Base-by-base conservation (phyloP, 2,329 filamentous ascomycete genomes). In the Botrytis elliptica region DNA sequence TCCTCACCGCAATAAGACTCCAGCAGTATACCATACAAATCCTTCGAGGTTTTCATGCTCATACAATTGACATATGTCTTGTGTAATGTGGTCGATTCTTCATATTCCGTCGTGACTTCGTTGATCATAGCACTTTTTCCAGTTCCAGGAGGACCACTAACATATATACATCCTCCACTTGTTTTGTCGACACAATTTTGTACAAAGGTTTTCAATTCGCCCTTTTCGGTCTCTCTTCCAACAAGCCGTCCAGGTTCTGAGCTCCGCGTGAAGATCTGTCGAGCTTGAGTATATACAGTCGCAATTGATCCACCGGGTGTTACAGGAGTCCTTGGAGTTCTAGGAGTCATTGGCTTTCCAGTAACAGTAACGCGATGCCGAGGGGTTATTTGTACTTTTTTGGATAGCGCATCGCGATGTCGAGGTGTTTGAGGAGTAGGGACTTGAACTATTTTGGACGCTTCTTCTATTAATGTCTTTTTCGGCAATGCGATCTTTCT, bases 91-190 rank as follows among this genome's bases (percentile, higher is more conserved):
- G 82, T 79, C 2, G 85, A 82, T 25, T 86, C 81, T 18, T 84
- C 84, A 67, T 91, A 83, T 62, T 89, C 85, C 66, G 89, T 85
- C 66, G 92, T 92, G 69, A 97, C 89, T 81, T 97, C 91, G 76
- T 91, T 91, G 75, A 98, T 90, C 86, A 98, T 92, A 44, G 96
- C 96, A 82, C 95, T 98, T 85, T 99, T 99, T 72, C 96, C 96
- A 0, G 96, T 99, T 18, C 96, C 96, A 3, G 96, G 96, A 6
- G 96, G 96, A 0, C 96, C 96, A 78, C 95, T 98, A 77, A 99
- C 92, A 81, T 99, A 99, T 70, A 97, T 88, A 80, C 95, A 98
- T 71, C 95, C 94, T 71, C 91, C 90, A 4, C 87, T 88, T 18
- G 85, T 85, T 29, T 88, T 82, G 14, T 88, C 85, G 8, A 91